These are phyloP conservation scores for Mariannaea sp. DNA, from an alignment of 2,329 filamentous ascomycete species.

Conservation along the genomic window DNA sequence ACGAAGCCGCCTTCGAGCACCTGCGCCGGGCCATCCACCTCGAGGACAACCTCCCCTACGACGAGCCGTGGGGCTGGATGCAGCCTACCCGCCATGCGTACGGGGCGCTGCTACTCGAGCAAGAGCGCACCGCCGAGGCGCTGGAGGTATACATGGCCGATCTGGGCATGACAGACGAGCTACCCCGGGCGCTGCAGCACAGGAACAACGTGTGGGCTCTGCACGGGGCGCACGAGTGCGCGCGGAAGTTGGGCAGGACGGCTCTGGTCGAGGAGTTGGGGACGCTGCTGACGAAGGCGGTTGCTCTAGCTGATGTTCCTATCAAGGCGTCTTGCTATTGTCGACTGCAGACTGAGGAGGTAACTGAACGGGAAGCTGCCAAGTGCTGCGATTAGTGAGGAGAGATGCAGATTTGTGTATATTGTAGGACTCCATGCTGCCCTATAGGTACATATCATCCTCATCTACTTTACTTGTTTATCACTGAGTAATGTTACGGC, in stretches of 20 bases:
- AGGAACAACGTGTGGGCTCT: slow-evolving; percentile 77
- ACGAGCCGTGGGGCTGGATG: slow-evolving; percentile 83
- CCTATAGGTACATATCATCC: no score
- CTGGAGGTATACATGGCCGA: slow-evolving; percentile 64
- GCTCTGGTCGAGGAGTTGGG: slow-evolving; percentile 41
- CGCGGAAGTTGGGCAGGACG: slow-evolving; percentile 54
- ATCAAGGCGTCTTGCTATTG: slow-evolving; percentile 14
- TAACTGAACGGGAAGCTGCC: neutral
- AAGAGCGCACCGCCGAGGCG: slow-evolving; percentile 61
- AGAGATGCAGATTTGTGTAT: neutral
- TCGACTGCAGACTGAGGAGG: neutral
- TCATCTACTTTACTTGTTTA: no score
- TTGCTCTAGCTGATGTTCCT: slow-evolving; percentile 1
- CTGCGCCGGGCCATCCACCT: slow-evolving; percentile 61
- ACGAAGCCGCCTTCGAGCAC: slow-evolving; percentile 61
- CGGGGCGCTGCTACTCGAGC: slow-evolving; percentile 71
- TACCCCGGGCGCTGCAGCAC: slow-evolving; percentile 69
- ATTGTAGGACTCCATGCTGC: no score
- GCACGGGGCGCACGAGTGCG: slow-evolving; percentile 74
- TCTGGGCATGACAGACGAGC: slow-evolving; percentile 60
- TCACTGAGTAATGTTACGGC: no score
- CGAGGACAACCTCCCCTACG: slow-evolving; percentile 68
- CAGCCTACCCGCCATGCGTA: slow-evolving; percentile 73
- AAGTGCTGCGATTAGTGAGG: neutral
- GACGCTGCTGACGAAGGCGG: neutral